Conservation (phyloP, 371 early-diverging fungal genomes). For the Mucor velutinosus region DNA sequence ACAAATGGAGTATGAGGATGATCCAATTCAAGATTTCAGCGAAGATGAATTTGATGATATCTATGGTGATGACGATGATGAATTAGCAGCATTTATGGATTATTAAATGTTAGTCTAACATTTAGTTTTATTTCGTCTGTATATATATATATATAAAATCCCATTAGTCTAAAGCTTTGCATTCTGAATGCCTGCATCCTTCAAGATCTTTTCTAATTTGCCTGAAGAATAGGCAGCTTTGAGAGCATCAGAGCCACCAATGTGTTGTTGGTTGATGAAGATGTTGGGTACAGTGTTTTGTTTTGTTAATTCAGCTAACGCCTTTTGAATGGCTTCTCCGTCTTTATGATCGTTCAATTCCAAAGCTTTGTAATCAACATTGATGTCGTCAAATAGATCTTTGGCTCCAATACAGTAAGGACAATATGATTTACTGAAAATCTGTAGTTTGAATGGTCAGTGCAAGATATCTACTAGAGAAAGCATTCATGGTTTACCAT, state of each 20-base stretch:
- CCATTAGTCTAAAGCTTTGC: slow-evolving; percentile 6
- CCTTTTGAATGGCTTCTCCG: slow-evolving; percentile 78
- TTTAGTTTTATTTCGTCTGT: background rate
- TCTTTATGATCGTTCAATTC: slow-evolving; percentile 65
- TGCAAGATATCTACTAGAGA: background rate
- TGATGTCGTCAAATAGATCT: slow-evolving; percentile 55
- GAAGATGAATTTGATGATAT: slow-evolving; percentile 32
- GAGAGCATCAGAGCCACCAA: slow-evolving; percentile 86
- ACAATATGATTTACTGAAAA: slow-evolving; percentile 89
- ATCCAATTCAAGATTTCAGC: slow-evolving; percentile 17
- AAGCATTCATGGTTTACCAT: slow-evolving; percentile 24
- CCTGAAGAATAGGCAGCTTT: slow-evolving; percentile 56
- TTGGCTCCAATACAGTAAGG: slow-evolving; percentile 84
- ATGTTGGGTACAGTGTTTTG: slow-evolving; percentile 94
- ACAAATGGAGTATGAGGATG: background rate
- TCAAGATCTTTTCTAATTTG: slow-evolving; percentile 58
- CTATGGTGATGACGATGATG: slow-evolving; percentile 36
- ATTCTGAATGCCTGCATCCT: slow-evolving; percentile 27
- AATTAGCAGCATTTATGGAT: slow-evolving; percentile 8
- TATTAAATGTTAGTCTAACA: background rate
- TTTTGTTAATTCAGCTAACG: slow-evolving; percentile 68
- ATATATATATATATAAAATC: background rate
- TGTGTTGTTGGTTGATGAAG: slow-evolving; percentile 76
- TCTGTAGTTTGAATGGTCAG: slow-evolving; percentile 20
- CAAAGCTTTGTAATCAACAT: slow-evolving; percentile 51